Percentiles rank a stretch among this genome's conserved stretches.
Conservation (phyloP, 2,329 filamentous ascomycete genomes). For the Diaporthe sp. region DNA sequence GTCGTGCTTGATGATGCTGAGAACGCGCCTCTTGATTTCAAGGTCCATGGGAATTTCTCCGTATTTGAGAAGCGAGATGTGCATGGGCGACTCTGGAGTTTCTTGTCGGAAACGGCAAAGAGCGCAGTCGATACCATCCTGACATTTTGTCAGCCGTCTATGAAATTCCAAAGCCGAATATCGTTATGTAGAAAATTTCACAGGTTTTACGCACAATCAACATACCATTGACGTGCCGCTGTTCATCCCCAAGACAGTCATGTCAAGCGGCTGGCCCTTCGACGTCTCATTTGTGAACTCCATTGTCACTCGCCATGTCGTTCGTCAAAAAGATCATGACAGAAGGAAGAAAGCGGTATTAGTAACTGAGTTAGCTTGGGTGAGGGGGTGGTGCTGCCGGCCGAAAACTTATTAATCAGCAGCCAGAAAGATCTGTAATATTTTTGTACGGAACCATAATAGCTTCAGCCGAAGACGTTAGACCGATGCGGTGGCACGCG, state of each 20-base stretch:
- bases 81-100: background rate
- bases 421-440: background rate
- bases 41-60: background rate
- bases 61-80: background rate
- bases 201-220: rapidly evolving
- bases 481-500: background rate
- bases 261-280: background rate
- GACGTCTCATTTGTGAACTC: background rate
- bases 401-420: background rate
- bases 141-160: background rate
- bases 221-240: constrained; percentile 1
- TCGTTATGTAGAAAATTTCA: no score
- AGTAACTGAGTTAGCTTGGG: background rate
- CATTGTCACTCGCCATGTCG: background rate
- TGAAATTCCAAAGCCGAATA: background rate
- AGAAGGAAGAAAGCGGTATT: background rate
- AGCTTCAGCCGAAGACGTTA: background rate
- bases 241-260: constrained; percentile 1
- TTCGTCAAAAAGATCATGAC: background rate
- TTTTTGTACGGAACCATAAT: background rate
- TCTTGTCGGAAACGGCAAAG: background rate
- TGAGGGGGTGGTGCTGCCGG: background rate
- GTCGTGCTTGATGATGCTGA: background rate
- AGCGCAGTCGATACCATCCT: background rate
- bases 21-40: background rate